Base-by-base conservation (phyloP, 2,329 filamentous ascomycete species). In the Colletotrichum destructivum region DNA sequence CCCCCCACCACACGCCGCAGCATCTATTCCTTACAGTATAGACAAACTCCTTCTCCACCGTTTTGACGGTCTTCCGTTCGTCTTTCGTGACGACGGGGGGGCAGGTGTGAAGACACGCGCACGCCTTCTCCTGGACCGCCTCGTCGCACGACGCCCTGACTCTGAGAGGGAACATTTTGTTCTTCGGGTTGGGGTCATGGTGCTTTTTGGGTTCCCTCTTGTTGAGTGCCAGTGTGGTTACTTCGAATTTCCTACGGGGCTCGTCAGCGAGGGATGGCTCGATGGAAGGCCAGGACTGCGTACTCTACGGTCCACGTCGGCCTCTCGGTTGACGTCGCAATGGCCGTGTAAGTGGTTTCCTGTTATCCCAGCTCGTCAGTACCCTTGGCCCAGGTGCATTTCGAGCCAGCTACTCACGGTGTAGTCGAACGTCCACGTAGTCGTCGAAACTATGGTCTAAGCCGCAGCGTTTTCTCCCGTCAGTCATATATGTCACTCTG, bases 71-170 rank as follows among this genome's bases (percentile, higher is more conserved):
- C 23, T 56, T 65, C 15, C 62, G 62, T 18, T 31, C 26, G 51
- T 65, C 51, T 5, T 46, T 42, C 15, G 40, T 65, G 12, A 65
- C 16, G 21, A 44, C 31, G 4, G 31, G 31, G 21, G 62, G 51
- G n/a, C 51, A 65, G 4, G 23, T 46, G 49, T 56, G 35, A 2
- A 65, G 62, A 46, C 62, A 65, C 49, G 49, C n/a, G 62, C 62
- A 65, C 3, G 62, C 62, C 6, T 44, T 65, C 16, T 54, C 23
- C 21, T 65, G 62, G 18, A 65, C n/a, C 23, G 35, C 38, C 9
- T 38, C 35, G 35, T 38, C 35, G 21, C 4, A 4, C 49, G 51
- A 35, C 62, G 56, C 4, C 21, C 18, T 13, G 51, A 55, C 35
- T 1, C 35, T 9, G 35, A 38, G 35, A 23, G 21, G 55, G 1